Base-by-base conservation (phyloP, 163 green algal genomes). In the Scenedesmus sp. region DNA sequence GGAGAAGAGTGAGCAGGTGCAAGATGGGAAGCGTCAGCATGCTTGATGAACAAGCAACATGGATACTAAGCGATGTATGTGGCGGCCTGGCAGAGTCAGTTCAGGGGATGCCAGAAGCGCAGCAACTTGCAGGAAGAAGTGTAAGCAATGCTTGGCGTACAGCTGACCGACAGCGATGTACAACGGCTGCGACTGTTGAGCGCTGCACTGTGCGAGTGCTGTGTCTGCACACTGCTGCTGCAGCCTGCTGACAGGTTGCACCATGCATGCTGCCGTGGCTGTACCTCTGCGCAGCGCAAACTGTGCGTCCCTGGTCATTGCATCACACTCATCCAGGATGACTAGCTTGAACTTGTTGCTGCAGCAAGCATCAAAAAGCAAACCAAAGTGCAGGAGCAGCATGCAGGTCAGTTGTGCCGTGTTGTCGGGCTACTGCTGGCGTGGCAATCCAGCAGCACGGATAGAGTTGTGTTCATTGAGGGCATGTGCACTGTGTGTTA, bases 251-350 rank as follows among this genome's bases (percentile, higher is more conserved):
- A 18, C 66, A 76, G 34, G 34, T 46, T 46, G 34, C 34, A 73
- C 12, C 12, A 13, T 3, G 66, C 2, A 52, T 46, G 0, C 70
- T 46, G 18, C 18, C 3, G 3, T 79, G 70, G 23, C 18, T 95
- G 15, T 90, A 99, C 97, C 96, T 96, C 98, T 92, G 26, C 98
- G 93, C 52, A 99, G 96, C 0, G 98, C 99, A 92, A 99, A 98
- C 95, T 99, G 98, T 2, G 98, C 98, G 93, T 99, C 98, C 89
- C 98, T 98, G 4, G 98, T 99, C 98, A 99, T 99, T 15, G 98
- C 98, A 93, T 99, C 98, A 88, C 98, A 99, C 92, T 99, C 98
- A 90, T 99, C 98, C 93, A 99, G 88, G 83, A 99, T 99, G 89
- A 99, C 97, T n/a, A 99, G 96, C 96, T 99, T 99, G 97, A 99